phyloP scores from a whole-genome alignment of 257 asterid species.

The Plantago ovata region DNA sequence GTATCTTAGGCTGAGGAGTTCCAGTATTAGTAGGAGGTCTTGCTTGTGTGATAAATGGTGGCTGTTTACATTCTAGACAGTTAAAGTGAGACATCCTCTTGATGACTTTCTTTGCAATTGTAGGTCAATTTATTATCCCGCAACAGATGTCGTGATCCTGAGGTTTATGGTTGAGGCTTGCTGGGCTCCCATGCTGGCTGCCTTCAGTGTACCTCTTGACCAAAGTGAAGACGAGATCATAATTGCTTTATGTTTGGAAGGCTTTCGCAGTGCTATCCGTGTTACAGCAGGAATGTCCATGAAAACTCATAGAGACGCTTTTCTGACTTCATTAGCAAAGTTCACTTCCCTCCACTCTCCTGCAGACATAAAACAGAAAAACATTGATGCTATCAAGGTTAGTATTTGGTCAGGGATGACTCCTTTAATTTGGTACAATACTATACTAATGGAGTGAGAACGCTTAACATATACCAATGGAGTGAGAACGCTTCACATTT shows the following conservation, averaged over 20 bases:
- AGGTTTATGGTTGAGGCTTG: conserved; percentile 98
- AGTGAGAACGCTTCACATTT: no score
- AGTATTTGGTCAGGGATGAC: conserved; percentile 21
- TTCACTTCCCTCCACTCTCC: conserved; percentile 98
- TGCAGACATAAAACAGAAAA: conserved; percentile 90
- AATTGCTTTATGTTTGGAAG: conserved; percentile 80
- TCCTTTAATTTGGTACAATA: conserved; percentile 2
- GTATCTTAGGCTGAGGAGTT: background rate
- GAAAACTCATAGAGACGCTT: conserved; percentile 99
- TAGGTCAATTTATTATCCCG: conserved; percentile 96
- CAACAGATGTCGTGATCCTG: conserved; percentile 88
- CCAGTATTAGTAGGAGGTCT: background rate
- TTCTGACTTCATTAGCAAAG: conserved; percentile 91
- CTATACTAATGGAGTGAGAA: background rate
- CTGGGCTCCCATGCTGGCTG: conserved; percentile 99
- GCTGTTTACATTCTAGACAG: conserved; percentile 10
- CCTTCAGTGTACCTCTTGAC: conserved; percentile 98
- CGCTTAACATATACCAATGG: no score
- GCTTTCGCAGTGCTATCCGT: conserved; percentile 82
- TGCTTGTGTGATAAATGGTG: conserved; percentile 11
- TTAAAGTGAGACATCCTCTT: conserved; percentile 18
- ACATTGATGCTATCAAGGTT: conserved; percentile 98
- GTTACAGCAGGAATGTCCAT: conserved; percentile 97
- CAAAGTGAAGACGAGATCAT: conserved; percentile 82
- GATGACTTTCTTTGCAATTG: conserved; percentile 33